phyloP scores from a whole-genome alignment of 2,329 filamentous ascomycete species.

The Cercospora citrullina region DNA sequence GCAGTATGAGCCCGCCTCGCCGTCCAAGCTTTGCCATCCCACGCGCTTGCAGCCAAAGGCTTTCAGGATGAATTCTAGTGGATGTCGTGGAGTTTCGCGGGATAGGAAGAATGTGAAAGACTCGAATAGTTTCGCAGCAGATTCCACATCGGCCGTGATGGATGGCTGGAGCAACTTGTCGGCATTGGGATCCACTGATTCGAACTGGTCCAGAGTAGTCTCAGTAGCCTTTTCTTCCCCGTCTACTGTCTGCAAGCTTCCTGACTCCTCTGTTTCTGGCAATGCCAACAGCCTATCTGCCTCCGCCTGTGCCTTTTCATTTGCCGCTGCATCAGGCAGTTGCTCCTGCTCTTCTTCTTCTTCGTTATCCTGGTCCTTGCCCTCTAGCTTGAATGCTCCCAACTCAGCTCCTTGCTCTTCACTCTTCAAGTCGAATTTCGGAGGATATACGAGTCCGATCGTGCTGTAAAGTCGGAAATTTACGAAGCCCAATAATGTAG shows the following conservation, averaged over 20 bases:
- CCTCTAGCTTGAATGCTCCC: slow-evolving; percentile 86
- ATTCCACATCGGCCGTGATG: slow-evolving; percentile 56
- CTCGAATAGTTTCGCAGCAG: slow-evolving; percentile 76
- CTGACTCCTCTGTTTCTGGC: slow-evolving; percentile 39
- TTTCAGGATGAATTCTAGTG: slow-evolving; percentile 88
- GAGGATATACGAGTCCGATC: slow-evolving; percentile 89
- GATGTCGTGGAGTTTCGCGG: slow-evolving; percentile 84
- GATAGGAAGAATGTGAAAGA: slow-evolving; percentile 91
- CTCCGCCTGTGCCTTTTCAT: slow-evolving; percentile 50
- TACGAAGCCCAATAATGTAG: slow-evolving; percentile 90
- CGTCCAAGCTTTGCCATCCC: slow-evolving; percentile 88
- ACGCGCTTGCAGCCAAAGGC: slow-evolving; percentile 95
- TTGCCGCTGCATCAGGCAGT: slow-evolving; percentile 32
- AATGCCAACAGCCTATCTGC: slow-evolving; percentile 48
- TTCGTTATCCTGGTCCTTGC: slow-evolving; percentile 56
- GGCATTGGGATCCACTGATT: slow-evolving; percentile 77
- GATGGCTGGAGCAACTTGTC: slow-evolving; percentile 82
- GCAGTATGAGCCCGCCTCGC: slow-evolving; percentile 82
- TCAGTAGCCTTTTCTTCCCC: slow-evolving; percentile 19
- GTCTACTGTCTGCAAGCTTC: slow-evolving; percentile 37
- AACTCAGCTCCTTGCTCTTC: slow-evolving; percentile 90
- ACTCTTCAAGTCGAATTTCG: slow-evolving; percentile 83
- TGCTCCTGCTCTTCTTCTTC: slow-evolving; percentile 30
- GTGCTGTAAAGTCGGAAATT: slow-evolving; percentile 94
- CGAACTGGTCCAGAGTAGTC: slow-evolving; percentile 81